Evolutionary conservation across 345 rosid genomes (phyloP).

Genomic region (Citrus maxima): DNA sequence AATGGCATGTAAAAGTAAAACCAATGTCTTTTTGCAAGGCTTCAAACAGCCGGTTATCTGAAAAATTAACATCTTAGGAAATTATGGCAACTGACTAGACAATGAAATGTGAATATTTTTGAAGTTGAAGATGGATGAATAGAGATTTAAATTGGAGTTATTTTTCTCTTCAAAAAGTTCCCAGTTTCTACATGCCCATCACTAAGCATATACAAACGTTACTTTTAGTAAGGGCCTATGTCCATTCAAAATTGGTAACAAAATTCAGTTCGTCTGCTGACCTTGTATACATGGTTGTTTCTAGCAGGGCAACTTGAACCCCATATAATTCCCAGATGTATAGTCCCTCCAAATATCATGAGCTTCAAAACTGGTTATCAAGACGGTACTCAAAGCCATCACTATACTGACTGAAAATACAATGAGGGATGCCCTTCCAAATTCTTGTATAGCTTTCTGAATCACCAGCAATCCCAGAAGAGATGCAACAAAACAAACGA

Average conservation of each 20-base stretch:
- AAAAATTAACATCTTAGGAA: background rate
- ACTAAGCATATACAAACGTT: background rate
- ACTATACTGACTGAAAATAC: conserved; percentile 77
- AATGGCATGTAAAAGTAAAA: background rate
- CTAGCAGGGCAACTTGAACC: conserved; percentile 72
- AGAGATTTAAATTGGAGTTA: too few relatives aligned
- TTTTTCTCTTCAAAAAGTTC: background rate
- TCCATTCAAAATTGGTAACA: background rate
- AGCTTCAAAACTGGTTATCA: conserved; percentile 74
- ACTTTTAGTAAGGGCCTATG: background rate
- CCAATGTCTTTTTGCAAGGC: background rate
- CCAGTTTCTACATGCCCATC: background rate
- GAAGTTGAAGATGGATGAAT: background rate
- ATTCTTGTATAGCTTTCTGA: conserved; percentile 48
- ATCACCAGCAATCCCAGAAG: conserved; percentile 67
- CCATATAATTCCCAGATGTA: conserved; percentile 59
- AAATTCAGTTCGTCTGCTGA: background rate
- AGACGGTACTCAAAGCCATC: conserved; percentile 72
- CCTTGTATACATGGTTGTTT: conserved; percentile 11
- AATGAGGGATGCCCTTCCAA: conserved; percentile 78
- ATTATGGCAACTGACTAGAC: background rate
- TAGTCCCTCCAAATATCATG: conserved; percentile 63
- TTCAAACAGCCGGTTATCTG: too few relatives aligned
- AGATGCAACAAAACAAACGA: conserved; percentile 63
- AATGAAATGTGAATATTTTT: background rate